Percentiles rank a stretch among this genome's conserved stretches.
These are phyloP conservation scores for Eucalyptus marginata DNA, from an alignment of 345 rosid species.

Conservation along the genomic window DNA sequence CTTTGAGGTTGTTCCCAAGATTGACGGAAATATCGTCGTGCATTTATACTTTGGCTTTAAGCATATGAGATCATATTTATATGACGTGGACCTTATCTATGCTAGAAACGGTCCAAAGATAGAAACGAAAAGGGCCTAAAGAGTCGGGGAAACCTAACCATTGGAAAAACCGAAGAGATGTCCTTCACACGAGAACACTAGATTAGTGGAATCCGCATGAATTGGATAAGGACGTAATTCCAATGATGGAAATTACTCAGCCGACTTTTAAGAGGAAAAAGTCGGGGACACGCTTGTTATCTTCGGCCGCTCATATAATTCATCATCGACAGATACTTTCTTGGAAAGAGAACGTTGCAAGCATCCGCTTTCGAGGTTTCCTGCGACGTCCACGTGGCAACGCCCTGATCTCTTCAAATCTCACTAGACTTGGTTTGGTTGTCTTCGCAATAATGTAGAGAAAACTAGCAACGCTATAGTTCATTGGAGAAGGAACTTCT, in stretches of 20 bases:
- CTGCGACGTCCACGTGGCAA: background rate
- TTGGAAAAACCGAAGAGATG: background rate
- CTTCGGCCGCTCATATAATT: background rate
- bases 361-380: background rate
- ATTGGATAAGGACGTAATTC: background rate
- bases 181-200: background rate
- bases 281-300: background rate
- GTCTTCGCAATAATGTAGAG: too few species aligned
- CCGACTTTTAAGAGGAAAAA: background rate
- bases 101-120: background rate
- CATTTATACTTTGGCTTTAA: background rate
- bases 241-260: background rate
- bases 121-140: background rate
- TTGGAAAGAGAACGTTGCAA: background rate
- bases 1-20: background rate
- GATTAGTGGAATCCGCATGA: background rate
- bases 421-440: too few species aligned
- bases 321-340: background rate
- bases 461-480: too few species aligned
- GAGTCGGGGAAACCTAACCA: background rate
- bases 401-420: background rate
- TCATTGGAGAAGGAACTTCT: rapidly evolving
- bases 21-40: background rate
- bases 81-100: background rate
- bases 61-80: background rate